Conservation (phyloP, 495 filamentous ascomycete species). For the Penicillium crystallinum region DNA sequence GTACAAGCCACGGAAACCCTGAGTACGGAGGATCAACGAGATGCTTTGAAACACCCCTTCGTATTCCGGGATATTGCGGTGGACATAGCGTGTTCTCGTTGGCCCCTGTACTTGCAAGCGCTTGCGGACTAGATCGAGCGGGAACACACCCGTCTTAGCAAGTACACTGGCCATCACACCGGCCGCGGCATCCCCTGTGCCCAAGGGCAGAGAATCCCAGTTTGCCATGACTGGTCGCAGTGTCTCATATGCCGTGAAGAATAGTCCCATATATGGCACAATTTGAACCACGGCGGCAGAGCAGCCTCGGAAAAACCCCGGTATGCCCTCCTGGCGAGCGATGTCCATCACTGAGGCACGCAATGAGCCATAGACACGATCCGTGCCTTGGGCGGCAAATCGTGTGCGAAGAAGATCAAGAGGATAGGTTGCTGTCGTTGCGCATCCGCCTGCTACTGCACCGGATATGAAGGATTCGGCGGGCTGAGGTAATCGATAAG, state of each 20-base stretch:
- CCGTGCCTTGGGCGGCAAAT: conserved; percentile 90
- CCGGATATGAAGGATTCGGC: conserved; percentile 73
- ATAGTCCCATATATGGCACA: conserved; percentile 92
- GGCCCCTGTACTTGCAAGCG: conserved; percentile 94
- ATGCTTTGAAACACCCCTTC: conserved; percentile 61
- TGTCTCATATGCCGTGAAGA: conserved; percentile 84
- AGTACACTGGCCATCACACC: conserved; percentile 72
- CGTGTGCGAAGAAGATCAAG: conserved; percentile 90
- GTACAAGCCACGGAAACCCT: conserved; percentile 81
- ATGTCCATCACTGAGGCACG: conserved; percentile 65
- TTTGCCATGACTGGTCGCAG: conserved; percentile 48
- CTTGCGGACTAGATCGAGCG: conserved; percentile 90
- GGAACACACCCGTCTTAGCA: conserved; percentile 87
- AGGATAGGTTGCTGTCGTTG: conserved; percentile 84
- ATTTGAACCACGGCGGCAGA: conserved; percentile 78
- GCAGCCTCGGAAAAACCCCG: conserved; percentile 83
- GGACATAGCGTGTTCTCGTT: conserved; percentile 68
- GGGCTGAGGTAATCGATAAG: conserved; percentile 50
- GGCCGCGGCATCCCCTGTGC: conserved; percentile 73
- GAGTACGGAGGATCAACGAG: conserved; percentile 57
- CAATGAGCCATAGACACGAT: conserved; percentile 71
- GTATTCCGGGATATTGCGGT: conserved; percentile 86
- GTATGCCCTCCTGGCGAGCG: conserved; percentile 60
- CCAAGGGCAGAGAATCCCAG: conserved; percentile 58
- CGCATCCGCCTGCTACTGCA: conserved; percentile 69